These are phyloP conservation scores for Alternaria rosae DNA, from an alignment of 2,329 filamentous ascomycete species.

Conservation along the genomic window DNA sequence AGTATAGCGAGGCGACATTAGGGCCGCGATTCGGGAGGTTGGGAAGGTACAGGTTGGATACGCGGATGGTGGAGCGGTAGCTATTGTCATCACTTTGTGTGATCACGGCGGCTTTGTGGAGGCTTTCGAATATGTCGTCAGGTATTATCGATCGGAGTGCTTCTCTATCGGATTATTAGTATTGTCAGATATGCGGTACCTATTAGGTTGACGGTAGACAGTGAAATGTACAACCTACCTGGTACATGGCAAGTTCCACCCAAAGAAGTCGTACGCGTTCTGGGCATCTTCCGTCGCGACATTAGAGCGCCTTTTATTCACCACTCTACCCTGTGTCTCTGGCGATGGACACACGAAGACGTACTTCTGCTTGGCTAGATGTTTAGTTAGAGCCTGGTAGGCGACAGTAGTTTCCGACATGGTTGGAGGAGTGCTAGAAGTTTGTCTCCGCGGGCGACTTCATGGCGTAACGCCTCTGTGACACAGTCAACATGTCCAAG, in stretches of 20 bases:
- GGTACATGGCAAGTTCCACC: conserved; percentile 30
- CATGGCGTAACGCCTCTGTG: not conserved
- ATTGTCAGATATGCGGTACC: not conserved
- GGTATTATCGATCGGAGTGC: conserved; percentile 22
- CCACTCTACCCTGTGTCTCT: conserved; percentile 29
- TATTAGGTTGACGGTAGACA: not conserved
- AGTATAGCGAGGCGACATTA: conserved; percentile 20
- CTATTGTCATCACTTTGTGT: conserved; percentile 5
- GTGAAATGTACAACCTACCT: conserved; percentile 11
- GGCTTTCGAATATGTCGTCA: conserved; percentile 16
- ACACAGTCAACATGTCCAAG: not conserved
- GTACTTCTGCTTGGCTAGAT: conserved; percentile 23
- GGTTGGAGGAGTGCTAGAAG: not conserved
- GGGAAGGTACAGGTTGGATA: conserved; percentile 33
- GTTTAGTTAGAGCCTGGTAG: conserved; percentile 21
- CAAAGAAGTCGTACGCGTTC: conserved; percentile 30
- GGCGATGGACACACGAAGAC: conserved; percentile 31
- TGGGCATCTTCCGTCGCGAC: conserved; percentile 22
- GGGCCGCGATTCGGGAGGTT: not conserved
- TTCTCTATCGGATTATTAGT: conserved; percentile 12
- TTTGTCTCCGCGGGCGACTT: conserved; percentile 7
- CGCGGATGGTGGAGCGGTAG: conserved; percentile 28
- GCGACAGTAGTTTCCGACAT: conserved; percentile 19
- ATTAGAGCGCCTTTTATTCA: conserved; percentile 21
- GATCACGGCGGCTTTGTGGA: conserved; percentile 18